Evolutionary conservation across 805 yeast genomes (phyloP), one percentile per base, ranked within the genome.

Genomic region (Nakazawaea pomicola): DNA sequence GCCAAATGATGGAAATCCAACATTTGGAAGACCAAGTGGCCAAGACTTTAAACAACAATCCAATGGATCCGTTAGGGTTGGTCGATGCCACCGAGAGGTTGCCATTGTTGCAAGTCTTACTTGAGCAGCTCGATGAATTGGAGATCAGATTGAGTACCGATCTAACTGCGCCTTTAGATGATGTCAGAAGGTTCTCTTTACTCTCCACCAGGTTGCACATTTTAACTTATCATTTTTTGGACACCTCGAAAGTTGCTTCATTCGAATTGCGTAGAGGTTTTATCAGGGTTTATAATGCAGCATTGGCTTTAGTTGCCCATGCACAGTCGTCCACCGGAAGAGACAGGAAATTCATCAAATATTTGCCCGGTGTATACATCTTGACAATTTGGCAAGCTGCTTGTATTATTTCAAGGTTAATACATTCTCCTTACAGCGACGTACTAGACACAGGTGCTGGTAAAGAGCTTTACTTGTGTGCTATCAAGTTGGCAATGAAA

Each of bases 351-450:
- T 83, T 87, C 53, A 75, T 90, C 54, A 76, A 72, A 51, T 87
- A 83, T 53, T 69, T 91, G 34, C 98, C 99, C 0, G 84, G 84
- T 38, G 88, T 86, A 1, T 82, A 85, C 55, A 76, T 89, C 2
- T 67, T 88, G 46, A 79, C 83, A 36, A 75, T 90, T 21, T 89
- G 98, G 96, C 98, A 93, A 60, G 84, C 96, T 1, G 79, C 95
- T 2, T 83, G 89, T 51, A 78, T 91, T 29, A 78, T 93, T 24
- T 85, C 84, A 40, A 80, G 86, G 52, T 66, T 91, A 36, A 73
- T 78, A 7, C 90, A 89, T 55, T 87, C 96, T 1, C 74, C 87
- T 1, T 65, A 87, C 52, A 72, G 80, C 19, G 66, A 73, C 20
- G 72, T 79, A 12, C 55, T 90, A 12, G 96, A 89, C 60, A 60